Base-by-base conservation (phyloP, 495 filamentous ascomycete species). In the Chaetomium fimeti region DNA sequence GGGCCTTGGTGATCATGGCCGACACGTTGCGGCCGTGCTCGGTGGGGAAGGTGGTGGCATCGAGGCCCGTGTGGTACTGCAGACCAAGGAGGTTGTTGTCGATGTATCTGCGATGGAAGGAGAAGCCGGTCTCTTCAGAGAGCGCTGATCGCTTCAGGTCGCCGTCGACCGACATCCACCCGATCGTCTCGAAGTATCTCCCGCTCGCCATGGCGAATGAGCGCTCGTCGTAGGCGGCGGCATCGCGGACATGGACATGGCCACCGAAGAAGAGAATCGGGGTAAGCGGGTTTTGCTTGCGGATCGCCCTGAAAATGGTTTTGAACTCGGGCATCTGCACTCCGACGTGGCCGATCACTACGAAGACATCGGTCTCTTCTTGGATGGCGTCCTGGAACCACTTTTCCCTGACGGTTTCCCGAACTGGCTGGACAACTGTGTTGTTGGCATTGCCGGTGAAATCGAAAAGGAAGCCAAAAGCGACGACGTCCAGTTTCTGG, bases 121-220 rank as follows among this genome's bases (percentile, higher is more conserved):
- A 77, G 24, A 84, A 27, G 24, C 25, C 32, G 7, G 38, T 22
- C 5, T 47, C 40, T 3, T 52, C 5, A 28, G 32, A 64, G 6
- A 29, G 20, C 16, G 58, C 82, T 6, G 68, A 62, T 72, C 70
- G 70, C 66, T 78, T 77, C 25, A 78, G 73, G 29, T 93, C 78
- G 8, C 91, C 92, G 48, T 87, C 81, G 58, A 98, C 88, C 12
- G 92, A 95, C 85, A 95, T 84, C 80, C 92, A 98, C 6, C 94
- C 94, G 56, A 97, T 87, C n/a, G 95, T 98, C 77, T 98, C 94
- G 84, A 97, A 92, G 75, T 97, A 98, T 3, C 93, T 84, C n/a
- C 94, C 94, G 70, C 89, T 92, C 38, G 92, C 92, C 16, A 98
- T 76, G 1, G 87, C 94, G 63, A 88, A 89, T 2, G 93, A 89